phyloP scores from a whole-genome alignment of 495 filamentous ascomycete species.

The Annulohypoxylon stygium region DNA sequence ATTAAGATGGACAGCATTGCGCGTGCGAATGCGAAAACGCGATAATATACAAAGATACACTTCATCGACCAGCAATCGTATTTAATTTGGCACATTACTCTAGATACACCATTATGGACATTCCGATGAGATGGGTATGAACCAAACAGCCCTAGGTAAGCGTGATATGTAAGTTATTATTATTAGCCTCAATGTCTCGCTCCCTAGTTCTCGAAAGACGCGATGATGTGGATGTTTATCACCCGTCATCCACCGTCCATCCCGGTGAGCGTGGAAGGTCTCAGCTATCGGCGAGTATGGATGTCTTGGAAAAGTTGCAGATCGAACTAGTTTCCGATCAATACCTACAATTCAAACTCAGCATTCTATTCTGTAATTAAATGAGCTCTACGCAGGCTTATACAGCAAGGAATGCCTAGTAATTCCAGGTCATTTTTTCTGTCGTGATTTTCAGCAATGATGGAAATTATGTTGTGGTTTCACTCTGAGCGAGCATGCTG shows the following conservation, averaged over 20 bases:
- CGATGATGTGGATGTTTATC: neutral
- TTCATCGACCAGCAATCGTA: neutral
- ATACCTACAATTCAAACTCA: neutral
- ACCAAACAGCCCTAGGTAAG: neutral
- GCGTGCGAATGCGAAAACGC: neutral
- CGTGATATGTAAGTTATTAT: neutral
- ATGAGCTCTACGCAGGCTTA: neutral
- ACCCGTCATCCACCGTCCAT: neutral
- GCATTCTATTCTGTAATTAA: neutral
- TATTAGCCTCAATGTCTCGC: neutral
- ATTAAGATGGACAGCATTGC: conserved; percentile 7
- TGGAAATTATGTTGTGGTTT: conserved; percentile 40
- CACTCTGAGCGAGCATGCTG: conserved; percentile 1
- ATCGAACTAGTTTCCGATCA: neutral
- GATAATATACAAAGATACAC: neutral
- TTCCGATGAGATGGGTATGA: too few species aligned
- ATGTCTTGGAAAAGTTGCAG: conserved; percentile 28
- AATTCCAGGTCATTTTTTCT: conserved; percentile 44
- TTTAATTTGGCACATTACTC: neutral
- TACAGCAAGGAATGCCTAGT: conserved; percentile 43
- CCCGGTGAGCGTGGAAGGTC: conserved; percentile 27
- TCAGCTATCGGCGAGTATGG: neutral
- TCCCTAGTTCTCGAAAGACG: neutral
- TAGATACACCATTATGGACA: neutral
- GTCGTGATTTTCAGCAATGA: conserved; percentile 1